Percentiles rank a stretch among this genome's conserved stretches.
Evolutionary conservation across 2,329 filamentous ascomycete species (phyloP).

Genomic region (Alternaria sp.): DNA sequence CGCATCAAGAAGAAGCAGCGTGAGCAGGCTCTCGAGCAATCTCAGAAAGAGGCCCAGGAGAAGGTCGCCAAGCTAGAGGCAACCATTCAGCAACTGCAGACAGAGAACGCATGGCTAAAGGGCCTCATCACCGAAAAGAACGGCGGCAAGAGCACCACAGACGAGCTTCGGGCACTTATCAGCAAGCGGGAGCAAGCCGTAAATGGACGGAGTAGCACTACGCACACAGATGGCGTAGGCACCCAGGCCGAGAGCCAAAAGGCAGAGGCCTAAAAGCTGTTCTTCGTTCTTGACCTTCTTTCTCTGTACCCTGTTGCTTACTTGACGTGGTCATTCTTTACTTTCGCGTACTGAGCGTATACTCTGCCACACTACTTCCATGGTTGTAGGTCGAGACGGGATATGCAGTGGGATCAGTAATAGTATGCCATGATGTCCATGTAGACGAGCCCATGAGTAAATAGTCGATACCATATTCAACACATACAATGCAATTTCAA

Average conservation of each 20-base stretch:
- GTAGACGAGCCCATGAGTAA: conserved; percentile 4
- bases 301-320: background rate
- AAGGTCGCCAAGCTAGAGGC: conserved; percentile 54
- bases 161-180: conserved; percentile 43
- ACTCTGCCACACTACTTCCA: background rate
- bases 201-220: conserved; percentile 43
- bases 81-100: conserved; percentile 58
- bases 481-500: background rate
- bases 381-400: background rate
- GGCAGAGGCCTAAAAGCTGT: conserved; percentile 39
- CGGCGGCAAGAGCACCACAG: conserved; percentile 41
- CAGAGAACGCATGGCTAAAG: conserved; percentile 61
- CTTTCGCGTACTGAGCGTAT: conserved; percentile 1
- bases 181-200: conserved; percentile 43
- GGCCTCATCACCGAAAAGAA: conserved; percentile 59
- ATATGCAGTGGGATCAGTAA: background rate
- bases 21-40: conserved; percentile 59
- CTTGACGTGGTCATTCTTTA: background rate
- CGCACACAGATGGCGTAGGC: conserved; percentile 47
- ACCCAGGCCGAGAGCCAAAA: conserved; percentile 38
- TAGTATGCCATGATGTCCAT: background rate
- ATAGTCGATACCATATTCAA: conserved; percentile 6
- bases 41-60: conserved; percentile 58
- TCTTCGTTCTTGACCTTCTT: background rate
- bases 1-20: conserved; percentile 63